Conservation (phyloP, 2,329 filamentous ascomycete genomes). For the Trichoderma koningii region DNA sequence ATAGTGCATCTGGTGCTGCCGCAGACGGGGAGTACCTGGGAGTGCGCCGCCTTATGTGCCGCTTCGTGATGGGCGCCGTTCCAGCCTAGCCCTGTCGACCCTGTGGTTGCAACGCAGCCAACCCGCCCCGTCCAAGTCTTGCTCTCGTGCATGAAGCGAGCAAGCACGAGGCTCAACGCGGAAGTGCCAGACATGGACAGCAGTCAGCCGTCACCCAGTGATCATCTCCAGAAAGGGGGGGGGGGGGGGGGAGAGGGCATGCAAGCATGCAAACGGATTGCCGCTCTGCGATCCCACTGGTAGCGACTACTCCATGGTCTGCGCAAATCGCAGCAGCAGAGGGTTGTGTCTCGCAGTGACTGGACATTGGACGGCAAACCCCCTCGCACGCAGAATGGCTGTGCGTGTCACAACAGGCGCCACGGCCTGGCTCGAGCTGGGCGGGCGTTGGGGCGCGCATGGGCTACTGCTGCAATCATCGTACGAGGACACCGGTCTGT, state of each 20-base stretch:
- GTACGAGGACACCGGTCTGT: constrained; percentile 7
- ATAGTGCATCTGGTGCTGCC: neutral
- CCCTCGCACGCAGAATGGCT: neutral
- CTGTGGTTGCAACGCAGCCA: constrained; percentile 18
- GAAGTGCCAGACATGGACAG: constrained; percentile 14
- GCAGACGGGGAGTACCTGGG: neutral
- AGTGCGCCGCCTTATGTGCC: neutral
- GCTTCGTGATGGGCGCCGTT: neutral
- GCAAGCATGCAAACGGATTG: too few species aligned
- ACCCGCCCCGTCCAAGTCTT: neutral
- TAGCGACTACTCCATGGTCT: too few species aligned
- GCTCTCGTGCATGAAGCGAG: constrained; percentile 6
- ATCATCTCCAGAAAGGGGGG: neutral
- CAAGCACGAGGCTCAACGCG: constrained; percentile 8
- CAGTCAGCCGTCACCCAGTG: neutral
- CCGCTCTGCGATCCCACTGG: too few species aligned
- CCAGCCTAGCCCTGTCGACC: neutral
- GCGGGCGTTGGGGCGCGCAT: constrained; percentile 13
- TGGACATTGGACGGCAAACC: neutral
- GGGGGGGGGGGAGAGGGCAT: too few species aligned
- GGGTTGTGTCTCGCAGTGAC: neutral
- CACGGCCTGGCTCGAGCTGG: neutral
- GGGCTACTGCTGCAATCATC: constrained; percentile 19
- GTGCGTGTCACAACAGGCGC: constrained; percentile 16
- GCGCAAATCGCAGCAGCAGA: too few species aligned